These are phyloP conservation scores for Trichosanthes cucumerina DNA, from an alignment of 306 rosid genomes.

Conservation along the genomic window DNA sequence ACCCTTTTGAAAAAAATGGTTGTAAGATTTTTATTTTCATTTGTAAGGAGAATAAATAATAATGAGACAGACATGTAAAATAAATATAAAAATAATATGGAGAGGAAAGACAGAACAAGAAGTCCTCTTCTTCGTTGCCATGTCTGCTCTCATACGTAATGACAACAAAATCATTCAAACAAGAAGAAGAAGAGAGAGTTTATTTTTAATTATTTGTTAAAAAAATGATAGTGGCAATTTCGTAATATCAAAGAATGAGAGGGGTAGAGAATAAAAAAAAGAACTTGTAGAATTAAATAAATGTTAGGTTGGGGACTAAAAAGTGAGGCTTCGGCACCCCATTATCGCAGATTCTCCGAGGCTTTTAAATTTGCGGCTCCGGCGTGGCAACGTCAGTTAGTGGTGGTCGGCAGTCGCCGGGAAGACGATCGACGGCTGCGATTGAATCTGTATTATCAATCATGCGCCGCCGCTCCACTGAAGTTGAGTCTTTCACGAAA, in stretches of 20 bases:
- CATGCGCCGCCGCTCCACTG: background rate
- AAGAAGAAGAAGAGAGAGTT: background rate
- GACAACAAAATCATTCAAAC: background rate
- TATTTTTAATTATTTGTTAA: background rate
- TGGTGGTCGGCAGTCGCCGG: background rate
- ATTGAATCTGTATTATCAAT: background rate
- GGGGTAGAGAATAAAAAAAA: background rate
- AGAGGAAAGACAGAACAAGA: background rate
- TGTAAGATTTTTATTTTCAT: background rate
- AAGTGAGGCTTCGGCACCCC: background rate
- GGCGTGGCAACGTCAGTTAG: background rate
- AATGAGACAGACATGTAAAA: background rate
- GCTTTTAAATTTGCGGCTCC: conserved; percentile 7
- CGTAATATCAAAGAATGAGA: background rate
- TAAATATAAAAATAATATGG: background rate
- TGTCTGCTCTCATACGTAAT: background rate
- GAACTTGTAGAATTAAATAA: background rate
- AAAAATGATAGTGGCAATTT: background rate
- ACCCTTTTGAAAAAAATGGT: background rate
- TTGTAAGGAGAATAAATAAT: background rate
- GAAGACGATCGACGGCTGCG: background rate
- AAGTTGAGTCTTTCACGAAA: background rate
- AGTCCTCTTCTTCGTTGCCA: background rate
- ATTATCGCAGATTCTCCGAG: background rate
- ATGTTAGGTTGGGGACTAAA: background rate